Percentiles rank a stretch among this genome's conserved stretches.
Conservation (phyloP, 2,329 filamentous ascomycete genomes). For the Whalleya microplaca region DNA sequence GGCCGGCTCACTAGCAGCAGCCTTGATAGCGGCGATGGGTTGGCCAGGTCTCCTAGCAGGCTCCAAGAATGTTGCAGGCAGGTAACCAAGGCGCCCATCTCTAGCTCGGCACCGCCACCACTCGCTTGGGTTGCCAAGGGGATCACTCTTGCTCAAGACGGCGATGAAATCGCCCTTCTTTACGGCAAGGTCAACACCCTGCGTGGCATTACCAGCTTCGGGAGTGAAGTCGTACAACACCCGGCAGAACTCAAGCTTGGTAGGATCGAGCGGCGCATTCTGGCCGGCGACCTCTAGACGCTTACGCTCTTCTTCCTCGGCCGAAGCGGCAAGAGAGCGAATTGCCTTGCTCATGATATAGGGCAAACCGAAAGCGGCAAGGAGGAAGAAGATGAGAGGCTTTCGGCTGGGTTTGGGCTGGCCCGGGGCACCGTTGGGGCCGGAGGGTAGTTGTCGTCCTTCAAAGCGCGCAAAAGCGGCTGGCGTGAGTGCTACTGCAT, state of each 20-base stretch:
- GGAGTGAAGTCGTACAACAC: slow-evolving; percentile 93
- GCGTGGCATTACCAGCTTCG: slow-evolving; percentile 61
- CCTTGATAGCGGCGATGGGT: slow-evolving; percentile 56
- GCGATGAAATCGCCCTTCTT: slow-evolving; percentile 96
- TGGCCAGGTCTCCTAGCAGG: slow-evolving; percentile 62
- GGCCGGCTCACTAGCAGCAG: slow-evolving; percentile 46
- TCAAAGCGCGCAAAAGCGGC: slow-evolving; percentile 90
- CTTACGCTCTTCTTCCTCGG: slow-evolving; percentile 78
- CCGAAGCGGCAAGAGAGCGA: slow-evolving; percentile 76
- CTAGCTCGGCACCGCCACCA: slow-evolving; percentile 96
- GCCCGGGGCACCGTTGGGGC: slow-evolving; percentile 64
- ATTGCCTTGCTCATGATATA: slow-evolving; percentile 98
- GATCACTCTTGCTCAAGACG: slow-evolving; percentile 89
- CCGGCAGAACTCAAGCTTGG: slow-evolving; percentile 94
- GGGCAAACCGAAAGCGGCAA: slow-evolving; percentile 92
- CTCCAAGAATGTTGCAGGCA: slow-evolving; percentile 90
- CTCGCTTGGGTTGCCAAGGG: slow-evolving; percentile 87
- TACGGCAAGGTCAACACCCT: slow-evolving; percentile 85
- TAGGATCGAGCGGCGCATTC: slow-evolving; percentile 72
- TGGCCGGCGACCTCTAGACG: slow-evolving; percentile 58
- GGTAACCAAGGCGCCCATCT: slow-evolving; percentile 87
- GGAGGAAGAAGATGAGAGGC: slow-evolving; percentile 92
- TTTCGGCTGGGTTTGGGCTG: slow-evolving; percentile 84
- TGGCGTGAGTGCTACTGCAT: slow-evolving; percentile 84
- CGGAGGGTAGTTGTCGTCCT: slow-evolving; percentile 58